These are phyloP conservation scores for Talaromyces sp. DNA, from an alignment of 2,329 filamentous ascomycete species.

Conservation along the genomic window DNA sequence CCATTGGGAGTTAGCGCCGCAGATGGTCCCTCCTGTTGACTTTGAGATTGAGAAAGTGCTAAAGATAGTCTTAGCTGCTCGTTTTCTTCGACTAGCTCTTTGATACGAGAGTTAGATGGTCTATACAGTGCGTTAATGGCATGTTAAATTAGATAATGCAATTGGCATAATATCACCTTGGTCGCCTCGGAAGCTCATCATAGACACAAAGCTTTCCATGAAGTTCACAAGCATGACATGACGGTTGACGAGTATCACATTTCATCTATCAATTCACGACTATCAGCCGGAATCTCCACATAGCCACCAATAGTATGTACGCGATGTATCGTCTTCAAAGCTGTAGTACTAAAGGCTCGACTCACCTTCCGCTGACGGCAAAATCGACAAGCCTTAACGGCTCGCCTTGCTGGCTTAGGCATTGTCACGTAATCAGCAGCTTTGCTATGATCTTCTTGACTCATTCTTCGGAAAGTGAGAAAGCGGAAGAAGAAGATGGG, in stretches of 20 bases:
- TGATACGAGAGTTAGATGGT: conserved; percentile 22
- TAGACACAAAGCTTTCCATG: conserved; percentile 15
- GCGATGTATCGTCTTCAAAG: not conserved
- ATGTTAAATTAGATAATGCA: not conserved
- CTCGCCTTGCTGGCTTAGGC: conserved; percentile 12
- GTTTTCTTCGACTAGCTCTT: conserved; percentile 27
- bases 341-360: not conserved
- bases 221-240: conserved; percentile 23
- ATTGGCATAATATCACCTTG: not conserved
- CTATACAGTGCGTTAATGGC: not conserved
- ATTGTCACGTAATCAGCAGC: not conserved
- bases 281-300: not conserved
- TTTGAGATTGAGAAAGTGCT: conserved; percentile 16
- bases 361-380: conserved; percentile 18
- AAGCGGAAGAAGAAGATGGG: not conserved
- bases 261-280: conserved; percentile 11
- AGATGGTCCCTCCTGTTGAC: not conserved
- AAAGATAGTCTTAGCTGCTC: conserved; percentile 19
- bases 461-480: not conserved
- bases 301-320: not conserved
- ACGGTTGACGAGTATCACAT: conserved; percentile 17
- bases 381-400: conserved; percentile 16
- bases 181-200: conserved; percentile 14
- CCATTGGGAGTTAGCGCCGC: not conserved
- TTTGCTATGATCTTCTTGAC: not conserved